Evolutionary conservation across 768 basidiomycete species (phyloP).

Genomic region (Artomyces pyxidatus): DNA sequence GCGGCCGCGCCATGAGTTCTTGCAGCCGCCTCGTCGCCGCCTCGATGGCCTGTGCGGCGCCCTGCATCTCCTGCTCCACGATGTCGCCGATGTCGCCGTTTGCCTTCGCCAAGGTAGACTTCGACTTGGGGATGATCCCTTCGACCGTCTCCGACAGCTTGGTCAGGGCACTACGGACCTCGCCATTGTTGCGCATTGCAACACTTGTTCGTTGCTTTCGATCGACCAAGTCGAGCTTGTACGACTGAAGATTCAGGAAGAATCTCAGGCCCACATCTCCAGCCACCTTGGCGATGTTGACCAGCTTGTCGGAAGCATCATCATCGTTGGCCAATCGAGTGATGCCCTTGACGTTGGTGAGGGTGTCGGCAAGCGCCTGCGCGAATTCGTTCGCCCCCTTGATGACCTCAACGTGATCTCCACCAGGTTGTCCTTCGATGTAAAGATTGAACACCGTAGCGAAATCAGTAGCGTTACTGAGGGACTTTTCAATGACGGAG

Average conservation of each 20-base stretch:
- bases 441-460: constrained; percentile 91
- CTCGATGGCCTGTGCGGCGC: constrained; percentile 90
- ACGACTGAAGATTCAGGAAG: constrained; percentile 95
- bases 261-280: constrained; percentile 87
- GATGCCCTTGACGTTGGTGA: constrained; percentile 92
- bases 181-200: constrained; percentile 83
- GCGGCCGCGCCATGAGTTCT: constrained; percentile 85
- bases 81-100: constrained; percentile 94
- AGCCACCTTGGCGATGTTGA: constrained; percentile 72
- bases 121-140: constrained; percentile 75
- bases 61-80: constrained; percentile 93
- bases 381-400: constrained; percentile 96
- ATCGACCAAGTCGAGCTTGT: constrained; percentile 79
- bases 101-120: constrained; percentile 59
- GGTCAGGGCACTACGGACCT: constrained; percentile 70
- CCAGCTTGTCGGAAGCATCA: constrained; percentile 86
- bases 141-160: constrained; percentile 89
- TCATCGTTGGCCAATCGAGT: constrained; percentile 88
- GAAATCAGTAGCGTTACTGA: constrained; percentile 93
- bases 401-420: constrained; percentile 96
- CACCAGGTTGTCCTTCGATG: constrained; percentile 78
- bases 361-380: constrained; percentile 84
- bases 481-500: constrained; percentile 96
- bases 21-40: constrained; percentile 85
- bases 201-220: constrained; percentile 69